These are phyloP conservation scores for Pichia californica DNA, from an alignment of 805 yeast species.

Conservation along the genomic window DNA sequence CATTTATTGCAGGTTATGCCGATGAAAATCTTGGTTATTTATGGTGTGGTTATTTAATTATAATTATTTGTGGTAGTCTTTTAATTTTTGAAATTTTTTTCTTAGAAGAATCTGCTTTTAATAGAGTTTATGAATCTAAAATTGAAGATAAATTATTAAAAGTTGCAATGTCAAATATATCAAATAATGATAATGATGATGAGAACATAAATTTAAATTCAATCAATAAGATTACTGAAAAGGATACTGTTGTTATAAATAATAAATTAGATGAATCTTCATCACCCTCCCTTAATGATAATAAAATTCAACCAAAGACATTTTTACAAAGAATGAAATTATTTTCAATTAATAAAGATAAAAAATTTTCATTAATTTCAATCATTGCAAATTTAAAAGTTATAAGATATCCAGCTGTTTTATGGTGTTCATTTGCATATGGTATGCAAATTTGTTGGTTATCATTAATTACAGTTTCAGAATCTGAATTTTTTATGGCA, in stretches of 20 bases:
- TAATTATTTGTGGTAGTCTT: conserved; percentile 53
- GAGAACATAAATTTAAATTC: not conserved
- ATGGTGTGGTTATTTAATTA: conserved; percentile 70
- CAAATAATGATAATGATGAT: not conserved
- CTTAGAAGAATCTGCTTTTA: conserved; percentile 66
- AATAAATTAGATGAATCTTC: too few species aligned
- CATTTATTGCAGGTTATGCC: conserved; percentile 50
- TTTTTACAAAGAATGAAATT: not conserved
- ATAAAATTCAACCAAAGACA: not conserved
- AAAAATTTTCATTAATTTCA: not conserved
- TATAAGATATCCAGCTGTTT: conserved; percentile 3
- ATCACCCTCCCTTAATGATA: too few species aligned
- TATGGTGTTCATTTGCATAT: not conserved
- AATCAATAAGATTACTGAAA: too few species aligned
- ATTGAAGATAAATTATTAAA: not conserved
- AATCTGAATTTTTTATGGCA: conserved; percentile 1
- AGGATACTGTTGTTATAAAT: too few species aligned
- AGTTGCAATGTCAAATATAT: not conserved
- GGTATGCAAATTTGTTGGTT: conserved; percentile 6
- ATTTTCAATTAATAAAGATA: not conserved
- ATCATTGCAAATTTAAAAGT: not conserved
- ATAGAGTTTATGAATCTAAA: conserved; percentile 15
- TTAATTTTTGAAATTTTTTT: conserved; percentile 49
- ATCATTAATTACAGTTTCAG: conserved; percentile 1
- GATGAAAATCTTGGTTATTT: conserved; percentile 48